Evolutionary conservation across 805 yeast species (phyloP).

Genomic region (Pichia insulana): DNA sequence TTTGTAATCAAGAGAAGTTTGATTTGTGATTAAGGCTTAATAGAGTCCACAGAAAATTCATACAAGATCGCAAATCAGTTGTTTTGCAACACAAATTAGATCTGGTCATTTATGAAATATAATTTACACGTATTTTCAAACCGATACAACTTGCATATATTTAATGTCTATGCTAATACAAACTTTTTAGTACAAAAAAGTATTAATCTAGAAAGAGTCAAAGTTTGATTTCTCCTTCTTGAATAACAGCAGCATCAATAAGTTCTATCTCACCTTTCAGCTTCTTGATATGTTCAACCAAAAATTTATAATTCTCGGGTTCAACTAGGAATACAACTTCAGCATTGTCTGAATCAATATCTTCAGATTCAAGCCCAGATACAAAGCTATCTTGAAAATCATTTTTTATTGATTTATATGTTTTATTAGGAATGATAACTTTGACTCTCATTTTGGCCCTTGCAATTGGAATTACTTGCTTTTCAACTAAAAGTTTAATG

Average conservation of each 20-base stretch:
- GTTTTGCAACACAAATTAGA: too few relatives aligned
- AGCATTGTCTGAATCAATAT: constrained; percentile 8
- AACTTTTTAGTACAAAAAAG: too few relatives aligned
- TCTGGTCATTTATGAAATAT: too few relatives aligned
- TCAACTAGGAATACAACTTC: constrained; percentile 16
- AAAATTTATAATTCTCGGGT: constrained; percentile 22
- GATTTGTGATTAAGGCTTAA: constrained; percentile 16
- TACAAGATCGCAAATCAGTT: too few relatives aligned
- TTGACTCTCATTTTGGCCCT: constrained; percentile 89
- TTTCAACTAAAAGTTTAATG: constrained; percentile 62
- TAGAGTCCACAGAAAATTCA: constrained; percentile 33
- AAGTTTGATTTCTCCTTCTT: constrained; percentile 15
- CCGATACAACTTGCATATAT: too few relatives aligned
- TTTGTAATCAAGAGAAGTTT: background rate
- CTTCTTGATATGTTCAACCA: constrained; percentile 34
- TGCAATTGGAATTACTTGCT: constrained; percentile 85
- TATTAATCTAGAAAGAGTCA: background rate
- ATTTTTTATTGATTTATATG: constrained; percentile 33
- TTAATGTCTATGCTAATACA: too few relatives aligned
- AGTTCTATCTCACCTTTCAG: constrained; percentile 36
- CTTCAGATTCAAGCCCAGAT: constrained; percentile 9
- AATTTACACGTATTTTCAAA: too few relatives aligned
- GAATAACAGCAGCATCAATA: constrained; percentile 29
- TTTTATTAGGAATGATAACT: constrained; percentile 47
- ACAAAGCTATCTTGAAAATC: constrained; percentile 13